phyloP scores from a whole-genome alignment of 1,284 basidiomycete species.

The Trichosporon inkin region DNA sequence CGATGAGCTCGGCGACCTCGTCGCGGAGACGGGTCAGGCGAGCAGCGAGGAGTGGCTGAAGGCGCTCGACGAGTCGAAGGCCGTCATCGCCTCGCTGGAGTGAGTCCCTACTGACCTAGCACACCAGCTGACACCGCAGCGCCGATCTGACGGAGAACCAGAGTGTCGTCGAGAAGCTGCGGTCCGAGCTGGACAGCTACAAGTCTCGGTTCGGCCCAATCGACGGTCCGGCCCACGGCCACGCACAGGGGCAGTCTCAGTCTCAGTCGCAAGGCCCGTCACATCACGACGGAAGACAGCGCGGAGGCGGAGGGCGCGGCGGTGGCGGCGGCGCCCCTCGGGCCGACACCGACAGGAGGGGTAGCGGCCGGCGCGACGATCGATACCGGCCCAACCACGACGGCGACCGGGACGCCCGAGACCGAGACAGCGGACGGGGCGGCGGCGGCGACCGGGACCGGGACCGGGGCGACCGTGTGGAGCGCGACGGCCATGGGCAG shows the following conservation, averaged over 20 bases:
- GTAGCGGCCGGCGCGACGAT: conserved; percentile 11
- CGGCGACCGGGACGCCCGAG: neutral
- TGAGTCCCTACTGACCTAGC: conserved; percentile 17
- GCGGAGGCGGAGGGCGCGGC: neutral
- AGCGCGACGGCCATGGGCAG: neutral
- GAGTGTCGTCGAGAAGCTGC: conserved; percentile 28
- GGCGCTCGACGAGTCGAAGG: conserved; percentile 38
- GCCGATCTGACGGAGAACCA: conserved; percentile 40
- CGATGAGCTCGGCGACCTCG: conserved; percentile 46
- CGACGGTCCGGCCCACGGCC: neutral
- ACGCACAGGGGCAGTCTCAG: neutral
- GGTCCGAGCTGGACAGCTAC: conserved; percentile 31
- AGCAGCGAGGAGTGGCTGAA: conserved; percentile 33
- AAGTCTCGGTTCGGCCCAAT: conserved; percentile 27
- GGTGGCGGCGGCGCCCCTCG: conserved; percentile 1
- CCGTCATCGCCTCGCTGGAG: conserved; percentile 43
- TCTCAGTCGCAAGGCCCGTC: neutral
- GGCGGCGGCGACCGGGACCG: neutral
- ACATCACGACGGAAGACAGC: neutral
- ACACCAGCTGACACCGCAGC: conserved; percentile 19
- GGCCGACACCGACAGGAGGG: neutral
- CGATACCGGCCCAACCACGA: conserved; percentile 5
- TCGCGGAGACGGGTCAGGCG: conserved; percentile 34
- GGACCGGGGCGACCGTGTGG: neutral
- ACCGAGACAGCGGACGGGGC: conserved; percentile 10